Base-by-base conservation (phyloP, 192 early-diverging fungal species). In the Coemansia sp. region DNA sequence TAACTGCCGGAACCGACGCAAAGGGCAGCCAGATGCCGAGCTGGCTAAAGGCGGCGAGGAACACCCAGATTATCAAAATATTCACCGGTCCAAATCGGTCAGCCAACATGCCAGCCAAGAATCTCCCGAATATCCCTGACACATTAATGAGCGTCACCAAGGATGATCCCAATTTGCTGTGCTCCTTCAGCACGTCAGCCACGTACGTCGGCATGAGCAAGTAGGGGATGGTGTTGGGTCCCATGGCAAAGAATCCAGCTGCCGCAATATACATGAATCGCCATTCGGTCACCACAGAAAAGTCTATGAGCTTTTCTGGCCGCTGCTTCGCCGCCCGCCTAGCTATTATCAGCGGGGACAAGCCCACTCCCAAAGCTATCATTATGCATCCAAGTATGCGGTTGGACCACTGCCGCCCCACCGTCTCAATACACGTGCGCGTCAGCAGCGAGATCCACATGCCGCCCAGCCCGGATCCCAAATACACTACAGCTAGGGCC, bases 1-100 rank as follows among this genome's bases (percentile, higher is more conserved):
- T 69, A 10, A 58, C 33, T 0, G 76, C 68, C 0, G 42, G 63
- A 9, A 72, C 66, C 0, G 64, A 66, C 4, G 62, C 18, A 20
- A 82, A 76, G 2, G 76, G 76, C 61, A 78, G 72, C 81, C 81
- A 83, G 35, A 83, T 55, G 21, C 71, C 76, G 11, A 83, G 61
- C 64, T 75, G 70, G 72, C 76, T 78, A 36, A 61, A 68, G 0
- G 69, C 72, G 0, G 76, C 72, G 36, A 83, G 43, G 21, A 72
- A 43, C 35, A 72, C 67, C 73, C 76, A 78, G 34, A 78, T 31
- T 6, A 76, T 31, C 7, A 78, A 59, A 48, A 76, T 75, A 39
- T 78, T 83, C 16, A 78, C 35, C 0, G 72, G 72, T 0, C 81
- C 81, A 39, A 78, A 66, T 10, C 57, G 26, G 58, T 83, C 81